Base-by-base conservation (phyloP, 2,329 filamentous ascomycete genomes). In the Fusarium dlaminii region DNA sequence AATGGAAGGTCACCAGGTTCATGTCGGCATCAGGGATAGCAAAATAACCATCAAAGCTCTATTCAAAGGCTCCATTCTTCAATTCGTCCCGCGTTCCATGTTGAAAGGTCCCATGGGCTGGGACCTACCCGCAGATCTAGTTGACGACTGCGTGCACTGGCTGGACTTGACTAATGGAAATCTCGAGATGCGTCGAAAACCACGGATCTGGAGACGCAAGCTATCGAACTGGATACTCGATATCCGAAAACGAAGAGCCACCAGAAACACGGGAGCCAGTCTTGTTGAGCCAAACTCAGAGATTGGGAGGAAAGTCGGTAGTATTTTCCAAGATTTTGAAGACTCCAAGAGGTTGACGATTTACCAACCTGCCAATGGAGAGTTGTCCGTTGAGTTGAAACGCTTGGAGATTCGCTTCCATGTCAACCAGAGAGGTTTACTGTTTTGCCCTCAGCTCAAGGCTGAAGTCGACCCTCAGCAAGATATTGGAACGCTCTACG, bases 141-240 rank as follows among this genome's bases (percentile, higher is more conserved):
- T 90, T 0, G 78, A 87, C 0, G 80, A 85, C 12, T 91, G 88
- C 56, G 82, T 87, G 1, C 90, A 93, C 69, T 93, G 90, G 90
- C 80, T 92, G 8, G 82, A 92, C 46, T 18, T 90, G 0, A 54
- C 34, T 0, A 78, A 69, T 0, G 68, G 77, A 0, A 54, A 72
- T 0, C 56, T 93, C 0, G 87, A 92, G 49, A 86, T 91, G 29
- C 83, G 90, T 14, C 84, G 83, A 12, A 77, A 79, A 2, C 80
- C 85, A 0, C 67, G 77, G 0, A 79, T 80, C 8, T 86, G 81
- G 84, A 49, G 18, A 0, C 66, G 49, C 0, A 74, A 72, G 11
- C 17, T 1, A 0, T 70, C 63, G 1, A 79, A 82, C 45, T 87
- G 84, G 84, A 57, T 67, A 0, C 63, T 86, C 1, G 63, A 84